These are phyloP conservation scores for Phytophthora constricta DNA, from an alignment of 352 stramenopile species.

Conservation along the genomic window DNA sequence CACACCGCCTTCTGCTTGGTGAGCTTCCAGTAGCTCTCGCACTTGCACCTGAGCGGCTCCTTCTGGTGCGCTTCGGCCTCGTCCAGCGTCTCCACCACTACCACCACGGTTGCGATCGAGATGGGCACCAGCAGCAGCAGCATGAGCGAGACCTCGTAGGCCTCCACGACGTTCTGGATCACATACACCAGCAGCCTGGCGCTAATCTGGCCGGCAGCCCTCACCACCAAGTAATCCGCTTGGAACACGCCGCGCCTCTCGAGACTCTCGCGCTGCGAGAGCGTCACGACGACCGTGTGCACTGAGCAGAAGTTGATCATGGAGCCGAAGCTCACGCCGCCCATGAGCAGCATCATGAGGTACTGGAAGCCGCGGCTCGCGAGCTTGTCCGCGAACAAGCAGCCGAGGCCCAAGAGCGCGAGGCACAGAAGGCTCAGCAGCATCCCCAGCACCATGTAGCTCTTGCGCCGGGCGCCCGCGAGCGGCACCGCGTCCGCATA, in stretches of 20 bases:
- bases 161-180: constrained; percentile 34
- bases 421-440: constrained; percentile 42
- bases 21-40: constrained; percentile 64
- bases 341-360: constrained; percentile 48
- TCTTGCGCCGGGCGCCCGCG: constrained; percentile 73
- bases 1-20: constrained; percentile 62
- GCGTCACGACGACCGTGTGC: constrained; percentile 56
- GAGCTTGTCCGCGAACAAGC: constrained; percentile 27
- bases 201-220: constrained; percentile 34
- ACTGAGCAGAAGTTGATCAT: constrained; percentile 63
- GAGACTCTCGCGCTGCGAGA: constrained; percentile 55
- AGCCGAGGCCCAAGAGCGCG: constrained; percentile 28
- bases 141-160: constrained; percentile 32
- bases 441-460: constrained; percentile 83
- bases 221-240: constrained; percentile 54
- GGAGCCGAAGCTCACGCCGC: constrained; percentile 50
- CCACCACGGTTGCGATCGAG: constrained; percentile 37
- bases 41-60: constrained; percentile 43
- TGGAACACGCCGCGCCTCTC: constrained; percentile 48
- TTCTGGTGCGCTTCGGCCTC: constrained; percentile 25
- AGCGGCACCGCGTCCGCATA: constrained; percentile 83
- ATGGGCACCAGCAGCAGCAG: constrained; percentile 40
- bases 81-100: constrained; percentile 28
- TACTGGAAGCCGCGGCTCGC: constrained; percentile 36
- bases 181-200: constrained; percentile 36